These are phyloP conservation scores for Ensete glaucum DNA, from an alignment of 176 grass and related monocot genomes.

Conservation along the genomic window DNA sequence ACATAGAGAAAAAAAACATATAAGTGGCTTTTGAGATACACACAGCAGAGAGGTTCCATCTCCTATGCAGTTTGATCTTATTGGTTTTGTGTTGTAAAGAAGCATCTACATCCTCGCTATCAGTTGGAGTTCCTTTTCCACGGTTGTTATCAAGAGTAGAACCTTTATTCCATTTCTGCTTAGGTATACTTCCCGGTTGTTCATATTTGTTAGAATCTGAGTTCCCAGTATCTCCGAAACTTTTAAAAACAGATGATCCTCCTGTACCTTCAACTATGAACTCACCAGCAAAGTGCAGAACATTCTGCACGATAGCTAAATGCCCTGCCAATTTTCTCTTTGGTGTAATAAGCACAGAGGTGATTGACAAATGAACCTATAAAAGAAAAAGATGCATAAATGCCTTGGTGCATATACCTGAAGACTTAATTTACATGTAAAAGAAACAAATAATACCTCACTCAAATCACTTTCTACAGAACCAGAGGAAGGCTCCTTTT, in stretches of 20 bases:
- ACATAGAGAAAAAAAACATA: not conserved
- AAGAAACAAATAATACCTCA: constrained; percentile 32
- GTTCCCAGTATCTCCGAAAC: constrained; percentile 55
- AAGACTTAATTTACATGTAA: not conserved
- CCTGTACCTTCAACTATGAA: constrained; percentile 93
- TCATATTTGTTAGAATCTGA: constrained; percentile 56
- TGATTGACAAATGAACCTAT: constrained; percentile 59
- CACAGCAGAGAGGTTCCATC: constrained; percentile 83
- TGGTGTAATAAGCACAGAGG: constrained; percentile 81
- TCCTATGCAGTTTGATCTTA: constrained; percentile 89
- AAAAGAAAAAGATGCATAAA: constrained; percentile 29
- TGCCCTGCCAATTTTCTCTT: constrained; percentile 88
- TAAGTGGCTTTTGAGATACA: not conserved
- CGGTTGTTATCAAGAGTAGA: constrained; percentile 24
- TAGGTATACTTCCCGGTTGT: constrained; percentile 35
- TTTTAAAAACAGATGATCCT: constrained; percentile 84
- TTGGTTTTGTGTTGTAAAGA: constrained; percentile 41
- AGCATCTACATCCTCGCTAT: constrained; percentile 29
- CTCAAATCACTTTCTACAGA: constrained; percentile 40
- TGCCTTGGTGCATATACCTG: constrained; percentile 5
- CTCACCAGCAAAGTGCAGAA: constrained; percentile 86
- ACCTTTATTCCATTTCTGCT: constrained; percentile 31
- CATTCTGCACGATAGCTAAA: constrained; percentile 54
- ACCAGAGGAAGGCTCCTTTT: constrained; percentile 37
- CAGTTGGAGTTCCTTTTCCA: constrained; percentile 39